These are phyloP conservation scores for Kappamyces sp. DNA, from an alignment of 192 early-diverging fungal genomes.

Conservation along the genomic window DNA sequence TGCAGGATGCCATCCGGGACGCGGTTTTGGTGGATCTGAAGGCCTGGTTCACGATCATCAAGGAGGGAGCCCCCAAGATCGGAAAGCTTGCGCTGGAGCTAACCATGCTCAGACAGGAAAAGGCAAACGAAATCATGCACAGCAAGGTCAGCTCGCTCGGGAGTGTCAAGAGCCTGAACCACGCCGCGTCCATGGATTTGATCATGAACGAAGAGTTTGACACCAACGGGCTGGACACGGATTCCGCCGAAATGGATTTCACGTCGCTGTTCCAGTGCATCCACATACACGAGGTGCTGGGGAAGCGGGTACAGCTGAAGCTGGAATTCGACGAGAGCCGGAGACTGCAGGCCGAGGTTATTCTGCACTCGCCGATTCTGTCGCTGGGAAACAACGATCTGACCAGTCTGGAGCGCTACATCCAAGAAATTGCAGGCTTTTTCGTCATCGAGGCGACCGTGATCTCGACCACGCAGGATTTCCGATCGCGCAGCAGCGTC, in stretches of 20 bases:
- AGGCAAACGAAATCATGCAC: slow-evolving; percentile 16
- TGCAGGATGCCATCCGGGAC: slow-evolving; percentile 80
- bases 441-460: slow-evolving; percentile 92
- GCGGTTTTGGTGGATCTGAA: slow-evolving; percentile 82
- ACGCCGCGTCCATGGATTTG: slow-evolving; percentile 26
- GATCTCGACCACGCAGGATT: slow-evolving; percentile 79
- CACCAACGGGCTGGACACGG: slow-evolving; percentile 61
- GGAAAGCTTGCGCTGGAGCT: slow-evolving; percentile 76
- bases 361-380: slow-evolving; percentile 65
- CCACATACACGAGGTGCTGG: slow-evolving; percentile 92
- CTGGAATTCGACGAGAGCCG: slow-evolving; percentile 86
- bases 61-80: slow-evolving; percentile 50
- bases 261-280: slow-evolving; percentile 92
- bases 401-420: slow-evolving; percentile 60
- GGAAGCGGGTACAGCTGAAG: slow-evolving; percentile 79
- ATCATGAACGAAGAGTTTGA: slow-evolving; percentile 80
- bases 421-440: slow-evolving; percentile 92
- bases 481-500: slow-evolving; percentile 73
- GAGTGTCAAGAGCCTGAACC: slow-evolving; percentile 22
- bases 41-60: slow-evolving; percentile 75
- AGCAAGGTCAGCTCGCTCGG: slow-evolving; percentile 3
- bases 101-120: slow-evolving; percentile 21
- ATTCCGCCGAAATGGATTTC: slow-evolving; percentile 80
- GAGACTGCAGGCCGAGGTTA: slow-evolving; percentile 77
- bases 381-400: slow-evolving; percentile 62